These are phyloP conservation scores for Kluyveromyces siamensis DNA, from an alignment of 805 yeast genomes.

Conservation along the genomic window DNA sequence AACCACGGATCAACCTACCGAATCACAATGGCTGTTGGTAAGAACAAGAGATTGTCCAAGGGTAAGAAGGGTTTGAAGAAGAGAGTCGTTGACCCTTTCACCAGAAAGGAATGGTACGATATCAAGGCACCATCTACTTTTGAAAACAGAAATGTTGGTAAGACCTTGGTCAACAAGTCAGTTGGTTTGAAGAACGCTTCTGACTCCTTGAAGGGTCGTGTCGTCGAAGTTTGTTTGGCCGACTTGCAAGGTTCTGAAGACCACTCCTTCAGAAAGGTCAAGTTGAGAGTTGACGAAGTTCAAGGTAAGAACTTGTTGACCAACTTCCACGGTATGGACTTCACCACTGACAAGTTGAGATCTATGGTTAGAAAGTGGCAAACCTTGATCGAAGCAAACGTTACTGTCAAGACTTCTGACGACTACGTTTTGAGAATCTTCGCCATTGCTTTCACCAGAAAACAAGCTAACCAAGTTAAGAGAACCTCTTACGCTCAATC, in stretches of 20 bases:
- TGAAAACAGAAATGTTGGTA: conserved; percentile 97
- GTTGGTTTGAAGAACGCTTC: conserved; percentile 97
- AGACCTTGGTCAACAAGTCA: conserved; percentile 96
- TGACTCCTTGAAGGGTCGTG: conserved; percentile 97
- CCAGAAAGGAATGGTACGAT: conserved; percentile 98
- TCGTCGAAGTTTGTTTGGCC: conserved; percentile 90
- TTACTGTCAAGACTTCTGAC: conserved; percentile 95
- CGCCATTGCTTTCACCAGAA: conserved; percentile 97
- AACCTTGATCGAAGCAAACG: conserved; percentile 95
- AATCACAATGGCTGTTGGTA: conserved; percentile 66
- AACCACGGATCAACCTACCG: conserved; percentile 4
- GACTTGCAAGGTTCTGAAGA: conserved; percentile 98
- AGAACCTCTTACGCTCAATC: conserved; percentile 97
- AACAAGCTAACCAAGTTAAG: conserved; percentile 93
- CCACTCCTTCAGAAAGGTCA: conserved; percentile 95
- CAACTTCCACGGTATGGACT: conserved; percentile 99
- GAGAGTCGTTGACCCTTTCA: conserved; percentile 98
- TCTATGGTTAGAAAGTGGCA: conserved; percentile 99
- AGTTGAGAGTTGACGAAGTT: conserved; percentile 97
- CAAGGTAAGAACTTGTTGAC: conserved; percentile 98
- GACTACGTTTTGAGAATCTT: conserved; percentile 95
- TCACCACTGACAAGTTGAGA: conserved; percentile 95
- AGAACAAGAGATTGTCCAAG: conserved; percentile 76
- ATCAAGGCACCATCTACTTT: conserved; percentile 98
- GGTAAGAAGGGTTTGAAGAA: conserved; percentile 98